Conservation (phyloP, 768 basidiomycete genomes). For the Exidia glandulosa region DNA sequence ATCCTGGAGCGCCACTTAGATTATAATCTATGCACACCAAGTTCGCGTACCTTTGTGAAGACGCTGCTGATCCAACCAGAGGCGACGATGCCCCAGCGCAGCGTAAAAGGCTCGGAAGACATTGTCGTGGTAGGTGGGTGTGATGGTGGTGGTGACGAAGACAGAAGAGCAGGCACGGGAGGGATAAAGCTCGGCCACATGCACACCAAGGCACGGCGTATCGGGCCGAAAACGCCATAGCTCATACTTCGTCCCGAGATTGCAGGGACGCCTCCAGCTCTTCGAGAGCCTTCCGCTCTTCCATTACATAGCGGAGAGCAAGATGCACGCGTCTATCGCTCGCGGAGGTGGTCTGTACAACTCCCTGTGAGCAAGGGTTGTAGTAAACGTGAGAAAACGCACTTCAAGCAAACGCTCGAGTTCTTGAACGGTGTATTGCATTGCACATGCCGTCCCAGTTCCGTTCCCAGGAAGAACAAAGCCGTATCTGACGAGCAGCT, state of each 20-base stretch:
- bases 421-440: neutral
- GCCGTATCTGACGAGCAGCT: slow-evolving; percentile 59
- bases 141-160: neutral
- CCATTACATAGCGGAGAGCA: too few species aligned
- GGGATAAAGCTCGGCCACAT: neutral
- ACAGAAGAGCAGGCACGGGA: neutral
- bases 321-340: too few species aligned
- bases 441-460: neutral
- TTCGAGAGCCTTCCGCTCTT: too few species aligned
- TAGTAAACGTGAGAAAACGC: neutral
- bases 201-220: too few species aligned
- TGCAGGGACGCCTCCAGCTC: too few species aligned
- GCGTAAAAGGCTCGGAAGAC: slow-evolving; percentile 24
- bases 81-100: slow-evolving; percentile 84
- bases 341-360: neutral
- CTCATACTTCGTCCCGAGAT: too few species aligned
- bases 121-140: slow-evolving; percentile 10
- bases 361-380: neutral
- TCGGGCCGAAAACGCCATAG: too few species aligned
- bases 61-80: slow-evolving; percentile 60
- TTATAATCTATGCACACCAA: neutral
- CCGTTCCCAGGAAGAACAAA: slow-evolving; percentile 64
- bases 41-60: slow-evolving; percentile 49
- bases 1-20: slow-evolving; percentile 37
- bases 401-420: neutral